Conservation (phyloP, 129 eudicot species). For the Cynara cardunculus region DNA sequence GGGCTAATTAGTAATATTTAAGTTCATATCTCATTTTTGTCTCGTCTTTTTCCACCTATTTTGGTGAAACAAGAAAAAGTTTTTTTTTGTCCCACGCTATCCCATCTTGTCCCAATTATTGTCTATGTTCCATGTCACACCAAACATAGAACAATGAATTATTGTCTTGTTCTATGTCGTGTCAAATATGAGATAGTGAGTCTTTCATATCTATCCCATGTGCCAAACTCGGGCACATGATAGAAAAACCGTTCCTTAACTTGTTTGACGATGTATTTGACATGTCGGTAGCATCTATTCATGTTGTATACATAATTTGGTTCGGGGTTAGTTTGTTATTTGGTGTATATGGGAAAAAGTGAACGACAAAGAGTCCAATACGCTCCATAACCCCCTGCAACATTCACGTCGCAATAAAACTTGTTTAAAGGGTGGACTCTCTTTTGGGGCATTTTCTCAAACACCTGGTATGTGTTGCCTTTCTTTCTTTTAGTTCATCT, state of each 20-base stretch:
- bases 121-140: too few relatives aligned
- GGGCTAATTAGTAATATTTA: too few relatives aligned
- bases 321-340: background rate
- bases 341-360: background rate
- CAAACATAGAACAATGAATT: too few relatives aligned
- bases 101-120: too few relatives aligned
- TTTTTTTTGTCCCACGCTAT: too few relatives aligned
- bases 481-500: slow-evolving; percentile 5
- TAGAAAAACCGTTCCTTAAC: background rate
- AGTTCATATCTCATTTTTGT: too few relatives aligned
- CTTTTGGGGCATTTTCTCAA: background rate
- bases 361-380: background rate
- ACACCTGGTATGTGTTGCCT: slow-evolving; percentile 6
- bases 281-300: background rate
- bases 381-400: background rate
- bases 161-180: too few relatives aligned
- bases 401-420: background rate
- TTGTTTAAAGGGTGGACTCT: background rate
- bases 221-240: too few relatives aligned
- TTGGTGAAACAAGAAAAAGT: too few relatives aligned
- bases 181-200: too few relatives aligned
- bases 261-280: background rate
- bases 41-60: too few relatives aligned
- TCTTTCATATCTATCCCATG: too few relatives aligned
- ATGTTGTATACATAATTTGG: background rate